A percentile compares a stretch with the other conserved stretches of the same genome.
Evolutionary conservation across 768 basidiomycete species (phyloP).

Genomic region (Porpolomopsis calyptriformis): DNA sequence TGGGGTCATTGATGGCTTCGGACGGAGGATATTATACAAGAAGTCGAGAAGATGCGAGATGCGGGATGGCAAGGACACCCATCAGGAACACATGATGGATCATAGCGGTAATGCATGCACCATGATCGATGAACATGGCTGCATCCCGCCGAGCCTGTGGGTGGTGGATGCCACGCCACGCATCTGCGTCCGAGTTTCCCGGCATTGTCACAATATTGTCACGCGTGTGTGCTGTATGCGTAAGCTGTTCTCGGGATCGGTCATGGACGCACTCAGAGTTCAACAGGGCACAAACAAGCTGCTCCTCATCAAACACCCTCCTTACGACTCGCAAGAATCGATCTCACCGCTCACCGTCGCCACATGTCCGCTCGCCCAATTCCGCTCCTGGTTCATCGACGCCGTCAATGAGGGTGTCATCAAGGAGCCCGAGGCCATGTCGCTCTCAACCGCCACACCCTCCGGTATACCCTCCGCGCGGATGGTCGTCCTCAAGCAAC

Average conservation of each 20-base stretch:
- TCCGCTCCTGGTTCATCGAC: slow-evolving; percentile 76
- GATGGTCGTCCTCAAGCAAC: slow-evolving; percentile 84
- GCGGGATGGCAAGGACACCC: background rate
- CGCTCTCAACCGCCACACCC: slow-evolving; percentile 61
- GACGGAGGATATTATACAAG: too few species aligned
- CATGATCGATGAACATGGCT: too few species aligned
- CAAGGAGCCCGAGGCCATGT: slow-evolving; percentile 84
- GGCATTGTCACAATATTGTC: too few species aligned
- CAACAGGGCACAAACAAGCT: slow-evolving; percentile 31
- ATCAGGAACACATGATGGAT: background rate
- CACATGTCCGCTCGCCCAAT: slow-evolving; percentile 72
- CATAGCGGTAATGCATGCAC: too few species aligned
- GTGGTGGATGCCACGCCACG: too few species aligned
- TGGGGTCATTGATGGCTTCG: too few species aligned
- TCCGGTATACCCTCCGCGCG: slow-evolving; percentile 77
- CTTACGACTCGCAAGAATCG: slow-evolving; percentile 59
- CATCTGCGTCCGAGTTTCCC: too few species aligned
- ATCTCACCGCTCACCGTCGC: slow-evolving; percentile 52
- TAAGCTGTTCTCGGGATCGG: too few species aligned
- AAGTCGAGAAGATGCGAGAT: background rate
- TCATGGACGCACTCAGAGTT: background rate
- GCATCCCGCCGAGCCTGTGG: too few species aligned
- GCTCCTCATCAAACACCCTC: slow-evolving; percentile 61
- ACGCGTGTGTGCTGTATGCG: too few species aligned
- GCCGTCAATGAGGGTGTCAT: slow-evolving; percentile 45